Percentiles rank a stretch among this genome's conserved stretches.
phyloP scores from a whole-genome alignment of 2,329 filamentous ascomycete genomes.

The Sporothrix pallida region DNA sequence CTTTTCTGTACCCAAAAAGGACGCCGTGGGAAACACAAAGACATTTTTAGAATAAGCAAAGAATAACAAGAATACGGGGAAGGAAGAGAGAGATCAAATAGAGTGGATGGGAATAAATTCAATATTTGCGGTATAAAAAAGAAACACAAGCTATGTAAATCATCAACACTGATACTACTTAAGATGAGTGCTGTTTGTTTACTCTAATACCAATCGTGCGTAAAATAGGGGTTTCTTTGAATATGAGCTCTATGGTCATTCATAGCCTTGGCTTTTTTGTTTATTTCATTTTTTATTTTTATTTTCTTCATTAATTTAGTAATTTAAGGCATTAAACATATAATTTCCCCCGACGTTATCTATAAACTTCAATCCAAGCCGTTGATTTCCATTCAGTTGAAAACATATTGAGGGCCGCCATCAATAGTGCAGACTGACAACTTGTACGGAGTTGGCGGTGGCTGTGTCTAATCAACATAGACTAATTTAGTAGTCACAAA shows the following conservation, averaged over 20 bases:
- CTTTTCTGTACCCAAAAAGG: neutral
- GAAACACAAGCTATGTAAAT: no score
- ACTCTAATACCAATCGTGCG: neutral
- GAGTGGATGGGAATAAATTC: neutral
- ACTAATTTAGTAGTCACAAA: no score
- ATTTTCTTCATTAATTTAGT: neutral
- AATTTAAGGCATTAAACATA: neutral
- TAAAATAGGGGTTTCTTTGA: neutral
- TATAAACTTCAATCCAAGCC: no score
- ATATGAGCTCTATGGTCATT: no score
- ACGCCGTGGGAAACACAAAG: neutral
- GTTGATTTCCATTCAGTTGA: no score
- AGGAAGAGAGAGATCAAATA: neutral
- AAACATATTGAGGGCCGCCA: no score
- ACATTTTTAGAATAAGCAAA: neutral
- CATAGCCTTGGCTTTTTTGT: neutral
- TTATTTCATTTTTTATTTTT: neutral
- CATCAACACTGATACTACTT: neutral
- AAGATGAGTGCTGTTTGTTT: conserved; percentile 4
- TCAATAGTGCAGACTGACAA: no score
- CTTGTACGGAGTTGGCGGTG: no score
- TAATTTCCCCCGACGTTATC: neutral
- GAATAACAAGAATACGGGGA: no score
- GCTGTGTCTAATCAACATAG: no score
- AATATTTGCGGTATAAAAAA: no score